Percentiles rank a stretch among this genome's conserved stretches.
phyloP scores from a whole-genome alignment of 371 early-diverging fungal species.

The Lichtheimia hyalospora region DNA sequence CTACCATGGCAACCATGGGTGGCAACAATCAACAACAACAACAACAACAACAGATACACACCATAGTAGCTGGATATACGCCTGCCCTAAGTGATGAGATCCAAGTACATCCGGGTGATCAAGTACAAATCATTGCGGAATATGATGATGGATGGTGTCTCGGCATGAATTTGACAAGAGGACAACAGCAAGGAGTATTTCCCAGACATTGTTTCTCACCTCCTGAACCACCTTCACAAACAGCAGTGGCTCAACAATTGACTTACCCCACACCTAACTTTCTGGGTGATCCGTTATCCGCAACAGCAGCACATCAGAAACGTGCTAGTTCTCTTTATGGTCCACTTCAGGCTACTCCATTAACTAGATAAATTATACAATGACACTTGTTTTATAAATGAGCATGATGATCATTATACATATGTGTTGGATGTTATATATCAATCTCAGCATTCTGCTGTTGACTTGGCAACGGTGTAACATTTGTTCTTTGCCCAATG shows the following conservation, averaged over 20 bases:
- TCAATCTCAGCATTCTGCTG: too few relatives aligned
- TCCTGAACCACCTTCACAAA: not conserved
- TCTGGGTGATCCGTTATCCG: not conserved
- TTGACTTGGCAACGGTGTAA: too few relatives aligned
- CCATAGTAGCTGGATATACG: slow-evolving; percentile 42
- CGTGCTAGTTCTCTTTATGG: not conserved
- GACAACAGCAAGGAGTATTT: slow-evolving; percentile 46
- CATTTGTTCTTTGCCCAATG: too few relatives aligned
- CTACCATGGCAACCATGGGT: not conserved
- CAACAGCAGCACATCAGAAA: not conserved
- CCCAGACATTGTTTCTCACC: slow-evolving; percentile 47
- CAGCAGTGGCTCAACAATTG: slow-evolving; percentile 1
- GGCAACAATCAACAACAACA: not conserved
- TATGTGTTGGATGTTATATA: too few relatives aligned
- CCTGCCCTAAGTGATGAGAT: slow-evolving; percentile 29
- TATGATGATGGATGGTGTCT: slow-evolving; percentile 32
- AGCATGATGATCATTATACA: too few relatives aligned
- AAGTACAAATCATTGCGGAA: slow-evolving; percentile 25
- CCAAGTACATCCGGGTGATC: slow-evolving; percentile 22
- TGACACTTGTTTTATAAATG: too few relatives aligned
- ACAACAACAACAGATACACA: slow-evolving; percentile 20
- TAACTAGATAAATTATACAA: not conserved
- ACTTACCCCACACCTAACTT: not conserved
- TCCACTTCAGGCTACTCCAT: not conserved
- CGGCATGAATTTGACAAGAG: slow-evolving; percentile 18